These are phyloP conservation scores for Trametes coccinea DNA, from an alignment of 768 basidiomycete genomes.

Conservation along the genomic window DNA sequence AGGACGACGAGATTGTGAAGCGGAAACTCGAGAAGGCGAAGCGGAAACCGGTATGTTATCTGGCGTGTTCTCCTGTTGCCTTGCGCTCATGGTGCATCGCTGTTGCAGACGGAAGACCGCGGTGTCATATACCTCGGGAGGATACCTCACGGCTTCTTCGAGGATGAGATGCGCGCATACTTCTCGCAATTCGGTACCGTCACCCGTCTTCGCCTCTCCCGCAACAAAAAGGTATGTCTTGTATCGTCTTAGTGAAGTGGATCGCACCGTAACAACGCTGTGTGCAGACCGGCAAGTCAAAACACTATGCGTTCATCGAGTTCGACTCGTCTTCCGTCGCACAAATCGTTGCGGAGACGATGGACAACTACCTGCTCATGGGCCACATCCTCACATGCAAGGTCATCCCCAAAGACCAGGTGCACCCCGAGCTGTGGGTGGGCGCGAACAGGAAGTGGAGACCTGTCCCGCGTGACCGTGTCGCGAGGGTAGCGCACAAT, in stretches of 20 bases:
- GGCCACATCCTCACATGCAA: constrained; percentile 94
- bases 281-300: constrained; percentile 87
- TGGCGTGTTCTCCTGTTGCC: too few species aligned
- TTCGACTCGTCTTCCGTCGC: constrained; percentile 89
- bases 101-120: constrained; percentile 55
- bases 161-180: constrained; percentile 89
- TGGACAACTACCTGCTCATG: constrained; percentile 97
- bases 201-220: constrained; percentile 82
- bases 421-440: constrained; percentile 94
- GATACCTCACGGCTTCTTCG: constrained; percentile 96
- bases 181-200: constrained; percentile 95
- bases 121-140: constrained; percentile 90
- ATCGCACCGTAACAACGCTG: background rate
- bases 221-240: constrained; percentile 80
- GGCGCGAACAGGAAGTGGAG: constrained; percentile 96
- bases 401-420: constrained; percentile 82
- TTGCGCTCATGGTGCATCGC: background rate
- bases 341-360: constrained; percentile 94
- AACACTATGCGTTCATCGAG: constrained; percentile 97
- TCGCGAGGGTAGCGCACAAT: constrained; percentile 76
- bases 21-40: constrained; percentile 52
- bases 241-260: background rate
- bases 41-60: constrained; percentile 59
- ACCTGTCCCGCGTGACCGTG: constrained; percentile 67
- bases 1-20: constrained; percentile 82